Conservation (phyloP, 441 rosid genomes). For the Eutrema salsugineum region DNA sequence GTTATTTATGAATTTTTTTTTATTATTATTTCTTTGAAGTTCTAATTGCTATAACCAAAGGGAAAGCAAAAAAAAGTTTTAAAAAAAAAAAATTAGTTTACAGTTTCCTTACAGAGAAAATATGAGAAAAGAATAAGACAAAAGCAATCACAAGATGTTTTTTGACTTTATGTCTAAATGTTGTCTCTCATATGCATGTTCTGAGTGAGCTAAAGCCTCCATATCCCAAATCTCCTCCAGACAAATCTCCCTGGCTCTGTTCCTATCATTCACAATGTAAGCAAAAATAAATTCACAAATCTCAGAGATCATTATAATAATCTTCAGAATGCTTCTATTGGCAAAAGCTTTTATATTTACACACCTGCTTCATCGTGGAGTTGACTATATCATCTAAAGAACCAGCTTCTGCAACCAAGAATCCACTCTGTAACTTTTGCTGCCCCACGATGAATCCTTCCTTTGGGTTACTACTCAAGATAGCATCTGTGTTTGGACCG, state of each 20-base stretch:
- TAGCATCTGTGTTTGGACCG: slow-evolving; percentile 38
- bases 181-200: slow-evolving; percentile 45
- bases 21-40: not conserved
- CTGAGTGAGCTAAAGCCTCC: slow-evolving; percentile 44
- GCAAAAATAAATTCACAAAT: not conserved
- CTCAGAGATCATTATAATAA: not conserved
- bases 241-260: slow-evolving; percentile 36
- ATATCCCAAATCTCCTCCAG: slow-evolving; percentile 50
- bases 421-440: slow-evolving; percentile 48
- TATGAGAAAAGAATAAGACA: not conserved
- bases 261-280: slow-evolving; percentile 37
- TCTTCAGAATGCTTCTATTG: slow-evolving; percentile 4
- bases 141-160: slow-evolving; percentile 21
- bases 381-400: slow-evolving; percentile 70
- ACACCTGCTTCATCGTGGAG: slow-evolving; percentile 65
- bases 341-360: not conserved
- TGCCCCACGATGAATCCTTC: slow-evolving; percentile 46
- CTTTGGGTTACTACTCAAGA: slow-evolving; percentile 33
- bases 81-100: slow-evolving; percentile 8
- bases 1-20: not conserved
- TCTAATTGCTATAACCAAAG: slow-evolving; percentile 23
- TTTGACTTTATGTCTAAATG: not conserved
- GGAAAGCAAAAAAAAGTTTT: slow-evolving; percentile 2
- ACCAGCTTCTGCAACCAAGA: slow-evolving; percentile 43
- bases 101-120: slow-evolving; percentile 18